Base-by-base conservation (phyloP, 2,329 filamentous ascomycete genomes). In the Colletotrichum lini region DNA sequence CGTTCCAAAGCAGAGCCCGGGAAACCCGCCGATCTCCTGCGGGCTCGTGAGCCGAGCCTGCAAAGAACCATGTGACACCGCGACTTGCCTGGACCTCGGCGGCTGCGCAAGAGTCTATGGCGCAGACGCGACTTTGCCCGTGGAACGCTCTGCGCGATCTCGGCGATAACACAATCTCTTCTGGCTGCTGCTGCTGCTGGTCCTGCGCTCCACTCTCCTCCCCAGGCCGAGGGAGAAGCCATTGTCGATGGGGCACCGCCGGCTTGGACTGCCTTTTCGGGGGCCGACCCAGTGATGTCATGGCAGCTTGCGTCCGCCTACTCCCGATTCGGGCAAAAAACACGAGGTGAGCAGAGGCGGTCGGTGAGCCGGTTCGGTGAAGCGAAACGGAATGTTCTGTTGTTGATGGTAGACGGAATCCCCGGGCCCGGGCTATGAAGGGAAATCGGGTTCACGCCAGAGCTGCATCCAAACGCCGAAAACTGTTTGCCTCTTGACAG, bases 221-320 rank as follows among this genome's bases (percentile, higher is more conserved):
- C 30, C n/a, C 49, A 47, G 42, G 57, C 47, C 44, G 42, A 49
- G 53, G 64, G 67, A 61, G 30, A 56, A 26, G 63, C 47, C 50
- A 40, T 35, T 49, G 49, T 50, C 23, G 42, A 60, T 49, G 67
- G 49, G 35, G 42, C 59, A n/a, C 45, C 54, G 18, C 61, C 67
- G 54, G 67, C 54, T 40, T 65, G 26, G 61, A 42, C 40, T 69
- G 67, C 67, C 54, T 23, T 18, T 47, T 45, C 8, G 40, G 30
- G 30, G 30, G 57, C 42, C 49, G 26, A 56, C 4, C 67, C 42
- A 60, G 54, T 70, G 67, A 70, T 70, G 62, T 66, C 67, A 70
- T 70, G 56, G 30, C 10, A 30, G 58, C 49, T 66, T 38, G 53
- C 47, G 53, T 15, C 8, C 23, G n/a, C 35, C 6, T 21, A 42